Evolutionary conservation across 1,284 basidiomycete species (phyloP).

Genomic region (Cryptococcus sp.): DNA sequence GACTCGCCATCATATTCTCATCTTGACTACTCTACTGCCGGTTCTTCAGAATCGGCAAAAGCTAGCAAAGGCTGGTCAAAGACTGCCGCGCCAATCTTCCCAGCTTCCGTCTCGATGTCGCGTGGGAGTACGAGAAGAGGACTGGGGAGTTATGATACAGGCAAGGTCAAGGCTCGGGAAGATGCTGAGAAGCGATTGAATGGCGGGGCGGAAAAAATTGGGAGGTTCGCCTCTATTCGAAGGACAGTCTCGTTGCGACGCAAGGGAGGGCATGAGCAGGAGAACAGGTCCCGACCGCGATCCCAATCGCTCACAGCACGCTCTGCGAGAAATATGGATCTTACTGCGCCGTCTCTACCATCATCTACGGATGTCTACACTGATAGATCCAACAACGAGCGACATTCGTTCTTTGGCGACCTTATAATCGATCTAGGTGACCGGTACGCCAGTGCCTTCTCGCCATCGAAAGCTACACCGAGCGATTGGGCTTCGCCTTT

Average conservation of each 20-base stretch:
- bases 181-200: constrained; percentile 17
- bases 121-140: constrained; percentile 22
- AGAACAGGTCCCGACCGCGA: constrained; percentile 10
- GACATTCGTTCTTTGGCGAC: constrained; percentile 17
- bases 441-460: constrained; percentile 16
- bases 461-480: constrained; percentile 3
- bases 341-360: constrained; percentile 7
- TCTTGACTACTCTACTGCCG: constrained; percentile 29
- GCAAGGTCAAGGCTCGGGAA: constrained; percentile 19
- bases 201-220: not conserved
- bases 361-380: not conserved
- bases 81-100: constrained; percentile 13
- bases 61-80: constrained; percentile 4
- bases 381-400: too few species aligned
- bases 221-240: constrained; percentile 1
- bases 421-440: constrained; percentile 24
- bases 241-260: constrained; percentile 15
- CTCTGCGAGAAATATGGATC: constrained; percentile 11
- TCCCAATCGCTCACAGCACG: constrained; percentile 16
- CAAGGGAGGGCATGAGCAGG: constrained; percentile 1
- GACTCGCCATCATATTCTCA: constrained; percentile 29
- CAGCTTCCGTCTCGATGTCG: constrained; percentile 17
- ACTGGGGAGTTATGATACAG: constrained; percentile 20
- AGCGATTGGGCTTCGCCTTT: constrained; percentile 2
- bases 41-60: constrained; percentile 14